phyloP scores from a whole-genome alignment of 2,329 filamentous ascomycete genomes.

The Aspergillus arachidicola region DNA sequence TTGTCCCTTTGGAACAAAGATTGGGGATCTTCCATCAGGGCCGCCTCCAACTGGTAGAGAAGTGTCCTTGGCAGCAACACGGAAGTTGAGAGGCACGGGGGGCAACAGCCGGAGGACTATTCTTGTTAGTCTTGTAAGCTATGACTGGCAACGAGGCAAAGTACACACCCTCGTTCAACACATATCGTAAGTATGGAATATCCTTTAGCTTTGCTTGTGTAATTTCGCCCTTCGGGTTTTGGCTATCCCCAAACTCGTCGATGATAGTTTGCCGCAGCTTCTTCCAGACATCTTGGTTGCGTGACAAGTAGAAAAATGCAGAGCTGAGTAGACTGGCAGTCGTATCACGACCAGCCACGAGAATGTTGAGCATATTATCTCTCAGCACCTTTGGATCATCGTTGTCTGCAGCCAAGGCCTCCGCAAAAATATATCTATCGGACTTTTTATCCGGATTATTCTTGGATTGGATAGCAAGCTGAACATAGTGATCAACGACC shows the following conservation, averaged over 20 bases:
- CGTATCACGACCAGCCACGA: slow-evolving; percentile 57
- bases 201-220: slow-evolving; percentile 48
- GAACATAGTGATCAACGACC: slow-evolving; percentile 54
- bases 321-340: slow-evolving; percentile 51
- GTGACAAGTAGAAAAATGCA: slow-evolving; percentile 51
- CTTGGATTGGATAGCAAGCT: slow-evolving; percentile 43
- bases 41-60: slow-evolving; percentile 59
- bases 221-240: slow-evolving; percentile 39
- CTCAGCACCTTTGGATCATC: slow-evolving; percentile 50
- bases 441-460: slow-evolving; percentile 34
- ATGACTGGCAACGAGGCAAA: not conserved
- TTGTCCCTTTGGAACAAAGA: slow-evolving; percentile 68
- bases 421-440: slow-evolving; percentile 52
- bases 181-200: slow-evolving; percentile 43
- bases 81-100: slow-evolving; percentile 49
- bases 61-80: slow-evolving; percentile 45
- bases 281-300: slow-evolving; percentile 38
- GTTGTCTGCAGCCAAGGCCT: slow-evolving; percentile 51
- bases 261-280: slow-evolving; percentile 40
- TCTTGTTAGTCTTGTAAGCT: not conserved
- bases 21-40: slow-evolving; percentile 57
- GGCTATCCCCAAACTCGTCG: slow-evolving; percentile 46
- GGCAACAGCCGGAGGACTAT: slow-evolving; percentile 48
- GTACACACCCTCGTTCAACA: slow-evolving; percentile 39
- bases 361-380: slow-evolving; percentile 53